Evolutionary conservation across 73 alveolate species (phyloP).

Genomic region (Paramecium tetraurelia): DNA sequence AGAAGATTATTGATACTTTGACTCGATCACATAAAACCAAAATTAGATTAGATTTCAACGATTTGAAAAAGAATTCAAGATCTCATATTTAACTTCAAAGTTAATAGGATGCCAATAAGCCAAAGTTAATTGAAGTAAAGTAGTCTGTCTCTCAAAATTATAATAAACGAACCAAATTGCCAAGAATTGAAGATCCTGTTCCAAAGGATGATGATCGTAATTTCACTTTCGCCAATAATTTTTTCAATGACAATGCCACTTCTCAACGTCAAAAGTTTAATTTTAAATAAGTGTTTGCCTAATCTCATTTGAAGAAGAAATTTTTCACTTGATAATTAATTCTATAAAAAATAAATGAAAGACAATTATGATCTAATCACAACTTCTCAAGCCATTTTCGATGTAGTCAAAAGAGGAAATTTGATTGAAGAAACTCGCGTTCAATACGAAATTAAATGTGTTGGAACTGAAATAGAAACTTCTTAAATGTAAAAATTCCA

Average conservation of each 20-base stretch:
- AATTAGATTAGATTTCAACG: neutral
- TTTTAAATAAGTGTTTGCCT: neutral
- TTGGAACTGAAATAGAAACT: neutral
- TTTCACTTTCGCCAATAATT: neutral
- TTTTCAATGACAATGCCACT: neutral
- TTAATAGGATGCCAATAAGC: neutral
- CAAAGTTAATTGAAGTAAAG: neutral
- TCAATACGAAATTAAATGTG: neutral
- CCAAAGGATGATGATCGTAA: neutral
- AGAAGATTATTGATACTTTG: neutral
- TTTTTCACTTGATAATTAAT: neutral
- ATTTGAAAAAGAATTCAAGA: neutral
- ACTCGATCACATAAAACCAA: neutral
- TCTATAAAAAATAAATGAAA: neutral
- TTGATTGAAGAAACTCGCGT: neutral
- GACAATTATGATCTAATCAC: neutral
- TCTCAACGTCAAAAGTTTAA: neutral
- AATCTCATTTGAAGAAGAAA: constrained; percentile 6
- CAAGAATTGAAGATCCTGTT: neutral
- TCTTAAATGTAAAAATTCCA: neutral
- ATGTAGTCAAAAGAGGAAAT: neutral
- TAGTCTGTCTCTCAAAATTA: neutral
- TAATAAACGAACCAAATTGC: neutral
- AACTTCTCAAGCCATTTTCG: neutral
- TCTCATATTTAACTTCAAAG: neutral